phyloP scores from a whole-genome alignment of 1,284 basidiomycete species.

The Leccinum subrobustum region DNA sequence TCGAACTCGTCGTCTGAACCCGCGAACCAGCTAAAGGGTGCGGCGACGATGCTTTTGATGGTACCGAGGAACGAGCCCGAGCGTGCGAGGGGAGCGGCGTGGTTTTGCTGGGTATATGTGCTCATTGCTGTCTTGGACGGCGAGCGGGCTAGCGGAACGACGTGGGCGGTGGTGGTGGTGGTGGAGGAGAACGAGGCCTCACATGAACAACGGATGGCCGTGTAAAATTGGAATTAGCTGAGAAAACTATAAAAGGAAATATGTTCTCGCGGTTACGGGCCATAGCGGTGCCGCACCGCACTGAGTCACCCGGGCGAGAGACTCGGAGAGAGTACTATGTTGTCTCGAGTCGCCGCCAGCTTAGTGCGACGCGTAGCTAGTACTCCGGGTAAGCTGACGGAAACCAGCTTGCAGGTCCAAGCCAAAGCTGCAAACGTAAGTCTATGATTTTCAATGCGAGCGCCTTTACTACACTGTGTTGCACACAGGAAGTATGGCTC shows the following conservation, averaged over 20 bases:
- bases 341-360: conserved; percentile 8
- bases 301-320: background rate
- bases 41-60: conserved; percentile 63
- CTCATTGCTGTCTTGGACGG: conserved; percentile 30
- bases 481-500: conserved; percentile 40
- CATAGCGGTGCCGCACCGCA: background rate
- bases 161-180: conserved; percentile 22
- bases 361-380: conserved; percentile 1
- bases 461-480: conserved; percentile 7
- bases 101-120: conserved; percentile 32
- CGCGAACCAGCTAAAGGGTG: conserved; percentile 60
- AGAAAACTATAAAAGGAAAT: conserved; percentile 13
- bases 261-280: conserved; percentile 12
- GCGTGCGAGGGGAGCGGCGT: conserved; percentile 36
- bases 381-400: conserved; percentile 11
- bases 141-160: conserved; percentile 11
- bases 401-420: background rate
- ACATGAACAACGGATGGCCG: background rate
- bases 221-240: background rate
- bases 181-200: conserved; percentile 16
- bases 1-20: conserved; percentile 48
- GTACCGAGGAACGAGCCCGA: conserved; percentile 53
- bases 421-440: conserved; percentile 18
- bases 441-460: conserved; percentile 9
- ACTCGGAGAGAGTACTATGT: conserved; percentile 13